Evolutionary conservation across 2,329 filamentous ascomycete species (phyloP), one percentile per base, ranked within the genome.

Genomic region (Diaporthe aspalathi): DNA sequence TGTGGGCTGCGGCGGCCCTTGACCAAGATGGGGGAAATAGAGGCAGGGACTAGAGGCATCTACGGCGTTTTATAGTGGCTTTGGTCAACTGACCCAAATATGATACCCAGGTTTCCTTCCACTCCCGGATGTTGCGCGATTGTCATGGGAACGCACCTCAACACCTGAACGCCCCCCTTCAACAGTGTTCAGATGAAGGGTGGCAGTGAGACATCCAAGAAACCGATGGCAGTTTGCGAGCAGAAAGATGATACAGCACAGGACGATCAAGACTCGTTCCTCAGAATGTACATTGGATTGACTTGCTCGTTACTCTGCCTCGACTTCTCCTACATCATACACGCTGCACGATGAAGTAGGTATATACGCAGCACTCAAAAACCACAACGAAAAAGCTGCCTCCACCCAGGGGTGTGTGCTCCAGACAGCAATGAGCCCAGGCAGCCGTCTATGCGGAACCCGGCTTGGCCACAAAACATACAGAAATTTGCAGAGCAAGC

Each of bases 321-420:
- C 45, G 20, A 6, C 35, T 45, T 27, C 50, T 70, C 35, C 35
- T 40, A 66, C 52, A 72, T 43, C 20, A 50, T 53, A 22, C 32
- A 32, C 60, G 32, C 32, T 32, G 57, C 45, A 40, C 45, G 67
- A 72, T 70, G 45, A 72, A 72, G 45, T 72, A 67, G 70, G 60
- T 72, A 70, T 67, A 70, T 70, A 70, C 29, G 49, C 66, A 72
- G 66, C 70, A 29, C 52, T 60, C 35, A 56, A 60, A 60, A 65
- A n/a, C 53, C 29, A 49, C 52, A 56, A 40, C 52, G 40, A 67
- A 32, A 32, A 50, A 47, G 43, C 67, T 57, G 35, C 67, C 66
- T 43, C 66, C 70, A 29, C 45, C 50, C 47, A 16, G 27, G n/a
- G n/a, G 27, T n/a, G 22, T 40, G 32, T 12, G 43, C 14, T 40